Percentiles rank a stretch among this genome's conserved stretches.
These are phyloP conservation scores for Phytophthora foliorum DNA, from an alignment of 352 stramenopile genomes.

Conservation along the genomic window DNA sequence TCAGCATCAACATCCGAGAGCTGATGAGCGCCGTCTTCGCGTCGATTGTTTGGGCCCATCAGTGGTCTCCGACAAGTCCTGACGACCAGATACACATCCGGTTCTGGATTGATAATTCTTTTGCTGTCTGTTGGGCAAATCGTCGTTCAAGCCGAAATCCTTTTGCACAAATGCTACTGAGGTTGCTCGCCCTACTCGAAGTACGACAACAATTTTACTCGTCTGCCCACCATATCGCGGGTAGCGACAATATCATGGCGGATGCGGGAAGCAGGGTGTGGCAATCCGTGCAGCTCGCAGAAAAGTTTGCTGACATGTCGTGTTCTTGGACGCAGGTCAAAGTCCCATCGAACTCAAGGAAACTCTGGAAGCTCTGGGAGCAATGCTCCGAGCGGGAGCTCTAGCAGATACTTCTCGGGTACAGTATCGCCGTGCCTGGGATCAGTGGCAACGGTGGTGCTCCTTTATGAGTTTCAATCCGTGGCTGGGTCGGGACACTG, in stretches of 20 bases:
- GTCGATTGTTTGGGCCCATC: not conserved
- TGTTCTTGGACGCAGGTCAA: too few relatives aligned
- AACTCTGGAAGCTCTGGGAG: constrained; percentile 12
- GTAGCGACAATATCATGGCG: constrained; percentile 4
- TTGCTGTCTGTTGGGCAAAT: not conserved
- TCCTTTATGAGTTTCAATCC: too few relatives aligned
- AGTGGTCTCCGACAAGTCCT: not conserved
- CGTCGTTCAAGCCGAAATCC: too few relatives aligned
- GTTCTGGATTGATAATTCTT: constrained; percentile 26
- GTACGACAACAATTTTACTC: constrained; percentile 21
- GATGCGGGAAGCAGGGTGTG: constrained; percentile 13
- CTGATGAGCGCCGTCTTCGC: constrained; percentile 21
- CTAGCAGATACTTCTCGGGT: too few relatives aligned
- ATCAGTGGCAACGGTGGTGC: too few relatives aligned
- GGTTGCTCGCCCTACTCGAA: not conserved
- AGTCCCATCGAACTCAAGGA: too few relatives aligned
- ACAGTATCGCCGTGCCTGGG: too few relatives aligned
- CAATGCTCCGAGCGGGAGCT: not conserved
- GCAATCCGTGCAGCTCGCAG: too few relatives aligned
- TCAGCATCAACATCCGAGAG: constrained; percentile 14
- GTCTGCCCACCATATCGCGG: constrained; percentile 1
- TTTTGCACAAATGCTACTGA: too few relatives aligned
- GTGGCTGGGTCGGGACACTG: too few relatives aligned
- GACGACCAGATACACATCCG: not conserved
- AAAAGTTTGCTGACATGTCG: too few relatives aligned